Evolutionary conservation across 306 rosid genomes (phyloP), one percentile per base, ranked within the genome.

Genomic region (Spatholobus suberectus): DNA sequence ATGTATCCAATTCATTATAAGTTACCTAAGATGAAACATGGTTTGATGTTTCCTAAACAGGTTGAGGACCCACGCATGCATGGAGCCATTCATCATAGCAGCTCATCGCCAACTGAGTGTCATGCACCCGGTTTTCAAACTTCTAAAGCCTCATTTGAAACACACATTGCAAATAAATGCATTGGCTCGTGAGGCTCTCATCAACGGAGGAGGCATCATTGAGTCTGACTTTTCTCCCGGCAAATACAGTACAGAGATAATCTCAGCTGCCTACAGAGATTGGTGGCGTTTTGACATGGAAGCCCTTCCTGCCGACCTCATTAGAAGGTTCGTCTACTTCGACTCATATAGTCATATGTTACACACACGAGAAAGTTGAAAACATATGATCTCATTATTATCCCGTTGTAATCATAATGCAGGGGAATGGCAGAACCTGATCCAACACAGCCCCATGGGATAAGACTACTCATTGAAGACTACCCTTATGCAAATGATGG

Each of bases 401-500:
- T 7, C 1, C 14, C 0, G 13, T 32, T 63, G 2, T 24, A 11
- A 40, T 37, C 1, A 72, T 72, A 17, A 73, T 74, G 81, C 37
- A 88, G 98, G 80, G 96, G 97, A 27, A 26, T 94, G 68, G 97
- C 98, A 14, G 95, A 88, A 58, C 92, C 92, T 43, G 96, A 94
- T 51, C 81, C 91, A 18, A 82, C 94, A 58, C 85, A 89, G 43
- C 89, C 98, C 24, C 92, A 88, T 70, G 98, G 98, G 17, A 82
- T 94, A 71, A 94, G 75, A 82, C 89, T 94, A 23, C 12, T 87
- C 6, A 68, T 92, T 5, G 91, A 92, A 73, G 98, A 94, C 61
- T 94, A 92, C 82, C 98, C 98, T 6, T 92, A 92, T 83, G 98
- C 94, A 44, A 79, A 72, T 23, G 98, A 94, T 75, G 97, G 98